These are phyloP conservation scores for Taiozyma sp. DNA, from an alignment of 1,139 yeast species.

Conservation along the genomic window DNA sequence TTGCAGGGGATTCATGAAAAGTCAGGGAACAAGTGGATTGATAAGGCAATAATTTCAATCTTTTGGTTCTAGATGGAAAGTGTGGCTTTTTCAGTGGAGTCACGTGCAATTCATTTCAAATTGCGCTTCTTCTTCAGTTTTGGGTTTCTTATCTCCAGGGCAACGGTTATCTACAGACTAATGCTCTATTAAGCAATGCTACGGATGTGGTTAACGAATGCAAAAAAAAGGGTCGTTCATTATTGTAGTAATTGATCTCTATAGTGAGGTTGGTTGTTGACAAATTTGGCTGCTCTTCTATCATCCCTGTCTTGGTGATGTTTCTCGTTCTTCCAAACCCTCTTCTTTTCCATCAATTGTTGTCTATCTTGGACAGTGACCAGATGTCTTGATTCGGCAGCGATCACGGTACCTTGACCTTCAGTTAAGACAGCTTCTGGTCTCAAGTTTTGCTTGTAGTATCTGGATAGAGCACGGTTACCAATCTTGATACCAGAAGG, in stretches of 20 bases:
- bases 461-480: slow-evolving; percentile 82
- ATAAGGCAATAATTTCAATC: not conserved
- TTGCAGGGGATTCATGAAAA: not conserved
- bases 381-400: slow-evolving; percentile 85
- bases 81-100: not conserved
- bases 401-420: slow-evolving; percentile 91
- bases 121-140: not conserved
- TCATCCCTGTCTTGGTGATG: slow-evolving; percentile 65
- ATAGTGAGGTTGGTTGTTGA: slow-evolving; percentile 87
- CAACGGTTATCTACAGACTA: not conserved
- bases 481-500: slow-evolving; percentile 90
- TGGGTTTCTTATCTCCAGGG: not conserved
- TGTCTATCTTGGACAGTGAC: slow-evolving; percentile 47
- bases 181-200: not conserved
- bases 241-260: slow-evolving; percentile 89
- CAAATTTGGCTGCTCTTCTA: slow-evolving; percentile 74
- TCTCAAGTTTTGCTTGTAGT: slow-evolving; percentile 77
- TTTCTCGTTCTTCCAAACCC: slow-evolving; percentile 71
- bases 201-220: not conserved
- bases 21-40: not conserved
- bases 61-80: not conserved
- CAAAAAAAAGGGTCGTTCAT: not conserved
- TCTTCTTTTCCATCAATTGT: slow-evolving; percentile 59
- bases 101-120: not conserved
- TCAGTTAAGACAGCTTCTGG: slow-evolving; percentile 73